Base-by-base conservation (phyloP, 805 yeast genomes). In the Myxozyma sirexii region DNA sequence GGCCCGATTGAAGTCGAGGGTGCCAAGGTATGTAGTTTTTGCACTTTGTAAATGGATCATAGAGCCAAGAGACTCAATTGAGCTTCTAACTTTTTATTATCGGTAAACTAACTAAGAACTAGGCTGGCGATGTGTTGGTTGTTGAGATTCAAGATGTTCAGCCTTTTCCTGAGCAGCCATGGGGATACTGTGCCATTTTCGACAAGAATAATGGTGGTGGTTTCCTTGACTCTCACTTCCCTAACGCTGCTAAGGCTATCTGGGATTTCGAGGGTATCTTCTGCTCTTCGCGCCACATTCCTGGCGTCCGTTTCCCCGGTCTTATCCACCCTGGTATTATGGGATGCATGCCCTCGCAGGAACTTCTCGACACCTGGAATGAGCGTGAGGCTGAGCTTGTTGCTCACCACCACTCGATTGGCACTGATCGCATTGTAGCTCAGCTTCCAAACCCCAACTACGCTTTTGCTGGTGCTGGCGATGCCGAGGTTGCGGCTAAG, bases 171-270 rank as follows among this genome's bases (percentile, higher is more conserved):
- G 72, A 79, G 66, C 81, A 76, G 58, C 82, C 83, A 12, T 80
- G 84, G 83, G 84, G 84, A 0, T 80, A 80, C 66, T 75, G 78
- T 65, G 84, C 82, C 15, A 70, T 80, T 2, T 79, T 80, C 63
- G 78, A 78, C 55, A 78, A 76, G 66, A 74, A 71, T 57, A 79
- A 80, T 60, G 84, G 83, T 2, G 82, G 82, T 17, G 81, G 83
- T 1, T 79, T 80, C 61, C 70, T 80, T 33, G 83, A 80, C 65
- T 71, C 73, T 49, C 78, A 75, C 63, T 80, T 79, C 65, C 83
- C 84, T 4, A 76, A 78, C 51, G 79, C 80, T 17, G 81, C 82
- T 15, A 80, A 80, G 65, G 83, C 84, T 2, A 72, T 80, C 39
- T 80, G 79, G 68, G 84, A 80, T 65, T 78, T 80, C 60, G 82